Conservation (phyloP, 1,284 basidiomycete species). For the Stereum hirsutum region DNA sequence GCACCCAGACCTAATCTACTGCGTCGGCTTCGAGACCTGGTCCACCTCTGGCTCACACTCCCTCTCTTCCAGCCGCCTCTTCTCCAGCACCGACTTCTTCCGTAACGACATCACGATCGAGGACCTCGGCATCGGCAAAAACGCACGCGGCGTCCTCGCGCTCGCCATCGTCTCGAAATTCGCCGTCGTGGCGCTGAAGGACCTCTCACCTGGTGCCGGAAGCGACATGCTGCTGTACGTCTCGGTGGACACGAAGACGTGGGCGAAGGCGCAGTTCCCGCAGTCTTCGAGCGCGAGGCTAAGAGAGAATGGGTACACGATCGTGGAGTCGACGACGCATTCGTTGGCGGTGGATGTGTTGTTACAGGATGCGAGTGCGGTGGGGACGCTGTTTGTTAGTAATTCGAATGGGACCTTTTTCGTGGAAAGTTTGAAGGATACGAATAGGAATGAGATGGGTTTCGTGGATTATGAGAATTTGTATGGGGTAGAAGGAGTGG, state of each 20-base stretch:
- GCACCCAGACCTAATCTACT: slow-evolving; percentile 70
- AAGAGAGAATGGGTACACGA: slow-evolving; percentile 89
- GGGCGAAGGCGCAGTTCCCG: slow-evolving; percentile 82
- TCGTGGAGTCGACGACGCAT: slow-evolving; percentile 89
- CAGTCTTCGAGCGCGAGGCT: slow-evolving; percentile 74
- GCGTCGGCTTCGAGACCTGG: slow-evolving; percentile 72
- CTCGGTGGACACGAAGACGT: slow-evolving; percentile 69
- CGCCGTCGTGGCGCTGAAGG: slow-evolving; percentile 80
- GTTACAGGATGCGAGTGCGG: slow-evolving; percentile 58
- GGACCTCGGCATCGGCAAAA: slow-evolving; percentile 78
- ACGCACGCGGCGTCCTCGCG: slow-evolving; percentile 78
- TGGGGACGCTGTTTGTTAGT: slow-evolving; percentile 91
- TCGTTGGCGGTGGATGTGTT: slow-evolving; percentile 93
- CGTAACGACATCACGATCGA: slow-evolving; percentile 51
- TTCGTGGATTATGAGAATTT: slow-evolving; percentile 93
- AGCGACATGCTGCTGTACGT: slow-evolving; percentile 83
- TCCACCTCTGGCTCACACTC: slow-evolving; percentile 38
- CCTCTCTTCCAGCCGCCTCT: slow-evolving; percentile 65
- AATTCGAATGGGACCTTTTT: slow-evolving; percentile 95
- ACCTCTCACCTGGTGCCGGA: slow-evolving; percentile 36
- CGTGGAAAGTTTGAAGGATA: slow-evolving; percentile 85
- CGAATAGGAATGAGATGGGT: slow-evolving; percentile 81
- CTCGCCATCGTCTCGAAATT: slow-evolving; percentile 89
- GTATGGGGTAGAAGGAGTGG: slow-evolving; percentile 90
- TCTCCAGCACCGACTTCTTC: slow-evolving; percentile 81